A percentile compares a stretch with the other conserved stretches of the same genome.
These are phyloP conservation scores for Dryas alaskensis DNA, from an alignment of 306 rosid species.

Conservation along the genomic window DNA sequence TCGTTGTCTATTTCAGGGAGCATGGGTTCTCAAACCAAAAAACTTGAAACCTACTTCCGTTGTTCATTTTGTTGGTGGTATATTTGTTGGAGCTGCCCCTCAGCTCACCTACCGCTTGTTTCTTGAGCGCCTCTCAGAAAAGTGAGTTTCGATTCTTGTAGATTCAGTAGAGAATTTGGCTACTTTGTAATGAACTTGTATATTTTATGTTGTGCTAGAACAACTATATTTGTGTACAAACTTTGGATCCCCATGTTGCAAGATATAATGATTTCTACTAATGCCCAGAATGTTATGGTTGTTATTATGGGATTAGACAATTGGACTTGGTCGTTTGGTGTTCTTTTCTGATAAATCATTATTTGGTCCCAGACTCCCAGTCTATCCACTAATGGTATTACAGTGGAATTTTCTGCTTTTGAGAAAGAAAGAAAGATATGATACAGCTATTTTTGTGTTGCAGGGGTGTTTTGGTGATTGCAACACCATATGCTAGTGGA, in stretches of 20 bases:
- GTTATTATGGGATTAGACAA: background rate
- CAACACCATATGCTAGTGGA: conserved; percentile 98
- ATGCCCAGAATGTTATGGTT: background rate
- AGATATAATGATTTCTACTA: background rate
- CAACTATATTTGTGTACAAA: background rate
- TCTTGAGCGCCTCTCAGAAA: conserved; percentile 84
- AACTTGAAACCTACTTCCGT: conserved; percentile 61
- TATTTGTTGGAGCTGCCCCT: conserved; percentile 98
- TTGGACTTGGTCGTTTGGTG: background rate
- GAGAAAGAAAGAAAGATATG: conserved; percentile 23
- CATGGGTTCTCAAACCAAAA: conserved; percentile 92
- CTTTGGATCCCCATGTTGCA: background rate
- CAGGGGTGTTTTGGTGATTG: conserved; percentile 85
- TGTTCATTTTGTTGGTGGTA: conserved; percentile 91
- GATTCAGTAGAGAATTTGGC: background rate
- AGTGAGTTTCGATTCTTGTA: conserved; percentile 38
- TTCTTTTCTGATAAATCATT: background rate
- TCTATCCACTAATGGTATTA: conserved; percentile 11
- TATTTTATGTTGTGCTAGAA: background rate
- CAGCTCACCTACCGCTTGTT: conserved; percentile 93
- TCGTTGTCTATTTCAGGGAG: conserved; percentile 55
- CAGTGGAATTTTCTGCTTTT: conserved; percentile 11
- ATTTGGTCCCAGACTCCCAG: background rate
- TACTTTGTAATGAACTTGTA: background rate
- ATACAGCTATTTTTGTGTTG: conserved; percentile 18